These are phyloP conservation scores for Cercophora sp. DNA, from an alignment of 495 filamentous ascomycete genomes.

Conservation along the genomic window DNA sequence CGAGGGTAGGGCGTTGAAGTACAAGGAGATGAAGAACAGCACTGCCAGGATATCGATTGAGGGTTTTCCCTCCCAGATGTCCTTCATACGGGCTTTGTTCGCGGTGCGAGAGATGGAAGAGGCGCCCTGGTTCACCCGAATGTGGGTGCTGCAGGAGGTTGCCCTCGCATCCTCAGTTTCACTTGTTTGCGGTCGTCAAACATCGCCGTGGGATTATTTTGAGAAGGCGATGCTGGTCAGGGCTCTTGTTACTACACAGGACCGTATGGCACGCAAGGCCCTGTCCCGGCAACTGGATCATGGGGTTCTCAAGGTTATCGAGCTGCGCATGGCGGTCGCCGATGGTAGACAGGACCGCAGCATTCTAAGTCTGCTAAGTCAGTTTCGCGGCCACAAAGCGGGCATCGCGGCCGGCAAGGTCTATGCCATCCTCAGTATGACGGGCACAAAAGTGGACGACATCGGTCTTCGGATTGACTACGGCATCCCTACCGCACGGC, in stretches of 20 bases:
- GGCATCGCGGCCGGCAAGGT: neutral
- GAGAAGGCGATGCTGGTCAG: neutral
- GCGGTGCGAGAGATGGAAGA: neutral
- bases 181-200: neutral
- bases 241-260: neutral
- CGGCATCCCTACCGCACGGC: neutral
- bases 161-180: neutral
- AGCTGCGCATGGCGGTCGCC: neutral
- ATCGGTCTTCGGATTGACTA: neutral
- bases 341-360: neutral
- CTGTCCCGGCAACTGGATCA: neutral
- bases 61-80: neutral
- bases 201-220: neutral
- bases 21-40: neutral
- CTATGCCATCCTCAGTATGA: neutral
- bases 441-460: neutral
- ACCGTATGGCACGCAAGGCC: neutral
- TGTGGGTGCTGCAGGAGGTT: slow-evolving; percentile 3
- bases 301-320: neutral
- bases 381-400: neutral
- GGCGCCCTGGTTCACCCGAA: neutral
- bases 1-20: neutral
- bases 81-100: neutral
- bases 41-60: neutral
- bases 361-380: neutral